phyloP scores from a whole-genome alignment of 2,329 filamentous ascomycete genomes.

The Exophiala lecanii-corni region DNA sequence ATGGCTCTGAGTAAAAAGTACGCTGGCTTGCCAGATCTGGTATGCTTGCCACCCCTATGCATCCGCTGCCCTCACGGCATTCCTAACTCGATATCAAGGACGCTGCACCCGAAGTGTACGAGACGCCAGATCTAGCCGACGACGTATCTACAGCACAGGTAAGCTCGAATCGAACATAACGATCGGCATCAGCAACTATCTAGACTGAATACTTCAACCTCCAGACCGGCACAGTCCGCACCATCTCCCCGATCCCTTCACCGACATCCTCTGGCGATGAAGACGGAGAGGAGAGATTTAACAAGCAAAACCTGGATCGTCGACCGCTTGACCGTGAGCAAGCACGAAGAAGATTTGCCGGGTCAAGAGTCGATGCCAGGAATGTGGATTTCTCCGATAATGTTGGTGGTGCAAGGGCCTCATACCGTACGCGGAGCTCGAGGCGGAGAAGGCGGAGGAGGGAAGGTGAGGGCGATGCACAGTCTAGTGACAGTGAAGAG shows the following conservation, averaged over 20 bases:
- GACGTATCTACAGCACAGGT: constrained; percentile 82
- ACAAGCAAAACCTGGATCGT: constrained; percentile 62
- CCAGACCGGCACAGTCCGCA: constrained; percentile 52
- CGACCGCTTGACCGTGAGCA: constrained; percentile 70
- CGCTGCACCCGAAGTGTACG: constrained; percentile 89
- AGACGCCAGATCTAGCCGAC: constrained; percentile 88
- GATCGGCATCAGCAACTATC: too few relatives aligned
- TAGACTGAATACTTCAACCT: constrained; percentile 26
- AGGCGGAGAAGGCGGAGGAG: constrained; percentile 52
- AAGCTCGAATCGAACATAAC: constrained; percentile 20
- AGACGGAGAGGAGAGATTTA: neutral
- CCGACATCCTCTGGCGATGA: constrained; percentile 54
- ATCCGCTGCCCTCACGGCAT: too few relatives aligned
- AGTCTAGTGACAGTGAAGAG: constrained; percentile 58
- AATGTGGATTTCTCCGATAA: constrained; percentile 88
- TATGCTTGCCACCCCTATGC: constrained; percentile 35
- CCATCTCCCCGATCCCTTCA: constrained; percentile 43
- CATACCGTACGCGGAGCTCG: constrained; percentile 71
- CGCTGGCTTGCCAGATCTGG: constrained; percentile 72
- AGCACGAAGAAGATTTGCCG: constrained; percentile 74
- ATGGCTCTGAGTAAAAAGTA: constrained; percentile 81
- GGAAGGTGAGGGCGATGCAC: constrained; percentile 62
- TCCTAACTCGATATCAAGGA: constrained; percentile 62
- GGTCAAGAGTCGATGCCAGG: constrained; percentile 68
- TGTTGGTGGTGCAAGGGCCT: constrained; percentile 73